These are phyloP conservation scores for Garcia nutans DNA, from an alignment of 345 rosid species.

Conservation along the genomic window DNA sequence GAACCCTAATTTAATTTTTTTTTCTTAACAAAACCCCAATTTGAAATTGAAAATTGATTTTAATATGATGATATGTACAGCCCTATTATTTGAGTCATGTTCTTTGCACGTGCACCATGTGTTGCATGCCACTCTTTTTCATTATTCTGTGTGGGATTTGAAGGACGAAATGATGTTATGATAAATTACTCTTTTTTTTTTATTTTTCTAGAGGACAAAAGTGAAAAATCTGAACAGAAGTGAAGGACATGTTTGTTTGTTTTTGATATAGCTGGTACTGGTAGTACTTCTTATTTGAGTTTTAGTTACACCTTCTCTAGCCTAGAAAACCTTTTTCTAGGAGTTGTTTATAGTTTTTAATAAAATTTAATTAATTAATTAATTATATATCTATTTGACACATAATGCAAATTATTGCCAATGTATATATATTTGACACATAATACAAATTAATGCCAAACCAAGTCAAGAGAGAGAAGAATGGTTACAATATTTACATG, in stretches of 20 bases:
- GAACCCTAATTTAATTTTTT: no score
- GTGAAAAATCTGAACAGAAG: no score
- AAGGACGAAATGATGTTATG: not conserved
- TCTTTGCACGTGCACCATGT: constrained; percentile 9
- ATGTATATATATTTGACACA: no score
- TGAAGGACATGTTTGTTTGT: not conserved
- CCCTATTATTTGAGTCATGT: not conserved
- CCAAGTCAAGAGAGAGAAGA: not conserved
- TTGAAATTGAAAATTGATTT: no score
- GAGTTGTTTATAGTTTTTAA: not conserved
- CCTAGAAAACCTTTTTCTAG: not conserved
- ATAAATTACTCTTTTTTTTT: not conserved
- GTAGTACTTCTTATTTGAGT: no score
- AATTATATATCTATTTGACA: no score
- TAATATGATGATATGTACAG: not conserved
- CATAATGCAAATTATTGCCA: not conserved
- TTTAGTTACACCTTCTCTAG: no score
- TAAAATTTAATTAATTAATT: no score
- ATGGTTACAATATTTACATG: not conserved
- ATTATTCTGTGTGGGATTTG: not conserved
- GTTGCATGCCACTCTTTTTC: not conserved
- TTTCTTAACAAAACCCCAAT: no score
- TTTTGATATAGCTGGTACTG: no score
- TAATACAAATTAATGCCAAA: not conserved
- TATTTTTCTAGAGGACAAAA: no score